Base-by-base conservation (phyloP, 1,284 basidiomycete genomes). In the Schizophyllum commune region DNA sequence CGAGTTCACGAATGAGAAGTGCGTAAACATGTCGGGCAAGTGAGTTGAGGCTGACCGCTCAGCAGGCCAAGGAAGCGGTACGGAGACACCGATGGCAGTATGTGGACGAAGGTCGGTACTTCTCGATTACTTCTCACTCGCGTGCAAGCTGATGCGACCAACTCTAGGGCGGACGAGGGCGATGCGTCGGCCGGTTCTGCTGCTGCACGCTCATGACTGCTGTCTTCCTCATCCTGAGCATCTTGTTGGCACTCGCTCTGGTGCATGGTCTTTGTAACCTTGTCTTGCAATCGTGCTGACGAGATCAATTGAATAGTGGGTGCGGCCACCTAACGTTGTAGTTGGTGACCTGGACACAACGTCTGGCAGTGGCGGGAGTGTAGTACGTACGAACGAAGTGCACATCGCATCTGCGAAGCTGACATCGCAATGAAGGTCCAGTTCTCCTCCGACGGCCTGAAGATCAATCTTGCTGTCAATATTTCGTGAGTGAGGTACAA, bases 291-390 rank as follows among this genome's bases (percentile, higher is more conserved):
- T 57, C 20, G 60, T 57, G n/a, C 64, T 21, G 27, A 27, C 27
- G 27, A 27, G 27, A 27, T 2, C 27, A 2, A 27, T 27, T 27
- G 63, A 58, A 52, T 20, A 94, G 92, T 95, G 87, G 83, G 80
- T 91, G 58, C 83, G 86, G 32, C 92, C 92, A 5, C 92, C 92
- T 0, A 83, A 84, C 63, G 76, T 94, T 60, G 70, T 73, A n/a
- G 78, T 95, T 62, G 84, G 88, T 55, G 71, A 74, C 54, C 81
- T 89, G 32, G 71, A 66, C 66, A 73, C 64, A 72, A 71, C 64
- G 71, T 72, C 59, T 75, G 73, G 65, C 53, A 55, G 53, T 21
- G 62, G 77, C 59, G 84, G 85, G 64, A 73, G 75, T 68, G 63
- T 67, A 9, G 72, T 76, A 52, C 66, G 74, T 64, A 65, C 69